Percentiles rank a stretch among this genome's conserved stretches.
Conservation (phyloP, 2,329 filamentous ascomycete species). For the Cercospora janseana region DNA sequence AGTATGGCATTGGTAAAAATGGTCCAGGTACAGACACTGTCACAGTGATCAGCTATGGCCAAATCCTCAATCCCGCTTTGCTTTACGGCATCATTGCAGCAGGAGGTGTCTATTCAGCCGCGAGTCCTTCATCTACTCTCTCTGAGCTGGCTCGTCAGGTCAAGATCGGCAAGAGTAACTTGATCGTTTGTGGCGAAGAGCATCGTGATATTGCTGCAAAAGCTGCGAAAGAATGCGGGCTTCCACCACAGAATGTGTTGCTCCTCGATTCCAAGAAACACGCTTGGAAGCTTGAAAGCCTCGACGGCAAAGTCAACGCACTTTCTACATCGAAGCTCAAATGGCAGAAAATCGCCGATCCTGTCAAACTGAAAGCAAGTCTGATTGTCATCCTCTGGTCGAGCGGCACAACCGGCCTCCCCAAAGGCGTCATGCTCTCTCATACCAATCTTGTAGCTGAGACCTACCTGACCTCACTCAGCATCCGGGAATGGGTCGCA, state of each 20-base stretch:
- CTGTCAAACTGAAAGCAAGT: slow-evolving; percentile 46
- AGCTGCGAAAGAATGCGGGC: slow-evolving; percentile 51
- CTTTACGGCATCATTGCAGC: slow-evolving; percentile 60
- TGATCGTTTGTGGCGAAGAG: slow-evolving; percentile 50
- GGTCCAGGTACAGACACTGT: slow-evolving; percentile 55
- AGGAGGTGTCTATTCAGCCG: slow-evolving; percentile 59
- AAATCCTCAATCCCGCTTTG: slow-evolving; percentile 54
- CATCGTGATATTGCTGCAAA: slow-evolving; percentile 49
- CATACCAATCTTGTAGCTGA: slow-evolving; percentile 34
- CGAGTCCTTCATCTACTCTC: slow-evolving; percentile 51
- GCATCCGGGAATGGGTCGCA: slow-evolving; percentile 28
- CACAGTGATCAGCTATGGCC: slow-evolving; percentile 56
- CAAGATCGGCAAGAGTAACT: slow-evolving; percentile 42
- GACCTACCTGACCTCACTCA: slow-evolving; percentile 28
- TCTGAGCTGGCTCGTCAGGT: slow-evolving; percentile 53
- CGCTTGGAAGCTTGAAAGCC: slow-evolving; percentile 40
- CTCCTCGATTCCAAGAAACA: slow-evolving; percentile 45
- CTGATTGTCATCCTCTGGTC: slow-evolving; percentile 49
- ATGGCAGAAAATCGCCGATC: slow-evolving; percentile 57
- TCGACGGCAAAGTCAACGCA: slow-evolving; percentile 36
- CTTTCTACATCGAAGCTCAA: slow-evolving; percentile 42
- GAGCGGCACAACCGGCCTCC: slow-evolving; percentile 49
- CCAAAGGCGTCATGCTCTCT: slow-evolving; percentile 41
- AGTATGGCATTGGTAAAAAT: slow-evolving; percentile 53
- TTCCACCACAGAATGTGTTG: slow-evolving; percentile 51